Evolutionary conservation across 169 alveolate species (phyloP), one percentile per base, ranked within the genome.

Genomic region (Fabrea salina): DNA sequence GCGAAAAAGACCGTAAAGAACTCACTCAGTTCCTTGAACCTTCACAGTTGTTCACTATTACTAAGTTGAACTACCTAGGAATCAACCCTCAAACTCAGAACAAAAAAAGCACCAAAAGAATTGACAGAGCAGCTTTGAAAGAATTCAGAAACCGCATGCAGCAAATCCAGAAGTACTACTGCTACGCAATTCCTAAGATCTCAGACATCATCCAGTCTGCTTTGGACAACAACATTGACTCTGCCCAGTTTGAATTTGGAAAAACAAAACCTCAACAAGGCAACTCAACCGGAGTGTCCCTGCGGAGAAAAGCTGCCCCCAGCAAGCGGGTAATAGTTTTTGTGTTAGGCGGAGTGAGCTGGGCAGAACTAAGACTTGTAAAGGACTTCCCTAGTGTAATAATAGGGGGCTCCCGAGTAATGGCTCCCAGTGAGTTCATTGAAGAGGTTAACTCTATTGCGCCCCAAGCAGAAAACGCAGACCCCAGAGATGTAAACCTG

Each of bases 291-390:
- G 74, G 32, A 1, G 32, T 16, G 54, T 61, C 74, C 39, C 39
- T 61, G 25, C 32, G 74, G 49, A 61, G 32, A 4, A 61, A 61
- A 1, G 41, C 53, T 33, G 56, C 19, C 2, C 56, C 16, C 13
- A 27, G 4, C 22, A 61, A 30, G 25, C 40, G 41, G 30, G 66
- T 68, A 1, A 68, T 68, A 0, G 35, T 68, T 37, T 68, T 68
- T 68, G 44, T 68, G 11, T 19, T 68, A 19, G 78, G 78, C 40
- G 78, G 78, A 68, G 64, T 68, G 0, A 40, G 66, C 4, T 43
- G n/a, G 11, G 61, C 64, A n/a, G 78, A 68, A 30, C 57, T 68
- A 7, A 61, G 74, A 35, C 8, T 61, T 61, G n/a, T 61, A 13
- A 61, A 61, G 25, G 49, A 37, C 74, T 35, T 32, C 39, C 78